A percentile compares a stretch with the other conserved stretches of the same genome.
Evolutionary conservation across 306 rosid species (phyloP).

Genomic region (Erythrophleum fordii): DNA sequence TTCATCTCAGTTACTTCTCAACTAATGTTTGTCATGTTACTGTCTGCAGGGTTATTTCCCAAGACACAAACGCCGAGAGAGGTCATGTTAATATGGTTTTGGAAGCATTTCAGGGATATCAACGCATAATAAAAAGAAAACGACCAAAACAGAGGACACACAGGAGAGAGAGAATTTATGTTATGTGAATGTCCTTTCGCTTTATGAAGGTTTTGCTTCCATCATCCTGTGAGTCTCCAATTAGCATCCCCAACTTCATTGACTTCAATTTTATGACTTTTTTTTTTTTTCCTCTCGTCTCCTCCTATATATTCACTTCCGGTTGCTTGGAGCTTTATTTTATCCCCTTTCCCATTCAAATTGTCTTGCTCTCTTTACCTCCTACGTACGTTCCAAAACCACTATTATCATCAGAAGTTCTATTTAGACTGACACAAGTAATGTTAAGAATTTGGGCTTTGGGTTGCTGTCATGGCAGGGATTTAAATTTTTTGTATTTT

Average conservation of each 20-base stretch:
- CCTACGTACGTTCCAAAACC: neutral
- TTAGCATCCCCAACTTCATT: too few relatives aligned
- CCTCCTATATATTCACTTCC: too few relatives aligned
- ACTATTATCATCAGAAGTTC: neutral
- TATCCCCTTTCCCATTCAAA: neutral
- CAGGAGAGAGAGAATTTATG: conserved; percentile 33
- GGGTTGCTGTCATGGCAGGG: too few relatives aligned
- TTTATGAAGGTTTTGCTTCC: neutral
- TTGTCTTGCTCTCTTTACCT: neutral
- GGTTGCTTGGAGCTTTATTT: neutral
- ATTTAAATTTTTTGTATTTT: too few relatives aligned
- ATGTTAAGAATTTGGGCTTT: too few relatives aligned
- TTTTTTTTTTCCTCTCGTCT: too few relatives aligned
- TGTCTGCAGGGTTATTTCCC: conserved; percentile 73
- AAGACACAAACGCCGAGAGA: conserved; percentile 87
- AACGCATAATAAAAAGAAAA: conserved; percentile 30
- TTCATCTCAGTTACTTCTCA: neutral
- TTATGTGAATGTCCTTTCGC: neutral
- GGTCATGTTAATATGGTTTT: conserved; percentile 49
- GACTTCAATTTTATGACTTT: too few relatives aligned
- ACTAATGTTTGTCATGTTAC: conserved; percentile 46
- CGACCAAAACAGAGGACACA: conserved; percentile 30
- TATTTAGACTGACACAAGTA: neutral
- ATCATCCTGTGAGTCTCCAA: too few relatives aligned
- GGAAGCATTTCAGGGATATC: too few relatives aligned